Conservation (phyloP, 2,329 filamentous ascomycete genomes). For the Amauroascus niger region DNA sequence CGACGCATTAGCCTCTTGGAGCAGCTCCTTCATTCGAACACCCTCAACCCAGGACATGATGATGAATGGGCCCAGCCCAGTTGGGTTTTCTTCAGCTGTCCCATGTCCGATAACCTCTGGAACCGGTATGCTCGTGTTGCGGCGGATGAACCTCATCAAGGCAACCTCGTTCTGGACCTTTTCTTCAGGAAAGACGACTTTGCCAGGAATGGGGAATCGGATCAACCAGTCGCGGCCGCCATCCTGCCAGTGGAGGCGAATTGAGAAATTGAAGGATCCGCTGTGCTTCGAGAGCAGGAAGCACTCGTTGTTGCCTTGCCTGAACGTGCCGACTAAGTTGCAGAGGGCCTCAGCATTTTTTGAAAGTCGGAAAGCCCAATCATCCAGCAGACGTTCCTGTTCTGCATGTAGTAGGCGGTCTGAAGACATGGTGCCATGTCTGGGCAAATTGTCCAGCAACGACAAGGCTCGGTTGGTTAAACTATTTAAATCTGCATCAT, state of each 20-base stretch:
- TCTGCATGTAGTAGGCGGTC: too few relatives aligned
- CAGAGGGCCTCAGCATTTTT: too few relatives aligned
- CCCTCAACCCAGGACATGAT: constrained; percentile 9
- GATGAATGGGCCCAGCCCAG: constrained; percentile 4
- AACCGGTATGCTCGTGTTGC: constrained; percentile 6
- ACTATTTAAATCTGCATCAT: too few relatives aligned
- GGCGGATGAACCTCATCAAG: neutral
- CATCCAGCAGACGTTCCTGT: too few relatives aligned
- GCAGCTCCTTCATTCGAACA: neutral
- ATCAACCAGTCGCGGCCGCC: constrained; percentile 3
- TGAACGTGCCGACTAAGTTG: too few relatives aligned
- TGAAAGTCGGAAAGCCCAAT: too few relatives aligned
- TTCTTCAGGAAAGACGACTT: neutral
- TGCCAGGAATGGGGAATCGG: constrained; percentile 6
- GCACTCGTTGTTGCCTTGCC: too few relatives aligned
- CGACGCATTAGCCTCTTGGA: neutral
- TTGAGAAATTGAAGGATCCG: neutral
- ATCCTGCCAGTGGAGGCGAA: constrained; percentile 7
- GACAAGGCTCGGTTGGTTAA: too few relatives aligned
- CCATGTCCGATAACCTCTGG: constrained; percentile 6
- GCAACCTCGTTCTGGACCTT: constrained; percentile 1
- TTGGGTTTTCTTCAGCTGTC: neutral
- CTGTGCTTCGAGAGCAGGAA: neutral
- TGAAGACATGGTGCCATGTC: too few relatives aligned
- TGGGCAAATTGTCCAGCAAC: too few relatives aligned